Evolutionary conservation across 306 rosid genomes (phyloP), one percentile per base, ranked within the genome.

Genomic region (Dalbergia cochinchinensis): DNA sequence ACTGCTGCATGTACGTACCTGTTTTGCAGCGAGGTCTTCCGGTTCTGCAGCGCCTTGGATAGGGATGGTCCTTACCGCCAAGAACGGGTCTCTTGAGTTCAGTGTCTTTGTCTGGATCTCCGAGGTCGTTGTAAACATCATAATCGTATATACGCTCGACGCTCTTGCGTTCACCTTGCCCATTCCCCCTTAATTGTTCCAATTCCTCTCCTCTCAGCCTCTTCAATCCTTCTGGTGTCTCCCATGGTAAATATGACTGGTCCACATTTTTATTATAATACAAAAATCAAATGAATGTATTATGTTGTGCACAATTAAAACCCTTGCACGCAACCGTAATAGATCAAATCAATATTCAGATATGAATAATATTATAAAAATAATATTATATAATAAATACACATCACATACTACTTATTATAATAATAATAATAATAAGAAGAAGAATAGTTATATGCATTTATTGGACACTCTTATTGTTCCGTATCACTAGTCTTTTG

Each of bases 31-130:
- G 87, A 35, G 89, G 86, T 1, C 97, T 85, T 22, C 97, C 97
- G 0, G 97, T 92, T 67, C 97, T 73, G 73, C 96, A 86, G 0
- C 96, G 92, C 53, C 97, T 70, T 0, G 97, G 96, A 44, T 92
- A 91, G 0, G 96, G 94, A 51, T 51, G 65, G 1, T 86, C n/a
- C 3, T 51, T 13, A 11, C 97, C 90, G 0, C 97, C 94, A 2
- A 92, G 90, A 22, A 87, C 90, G 0, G 90, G 94, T 41, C 97
- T 80, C 19, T 67, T 62, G 31, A 80, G 83, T 0, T 85, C 82
- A 0, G 1, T 0, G 2, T 20, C 1, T 2, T 2, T 70, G 26
- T 92, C 94, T 2, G 88, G 91, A 16, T 90, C n/a, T 57, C 97
- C 97, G 4, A 90, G 66, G 47, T 92, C 97, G 5, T 92, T 89